Percentiles rank a stretch among this genome's conserved stretches.
phyloP scores from a whole-genome alignment of 2,329 filamentous ascomycete genomes.

The Acarospora socialis region DNA sequence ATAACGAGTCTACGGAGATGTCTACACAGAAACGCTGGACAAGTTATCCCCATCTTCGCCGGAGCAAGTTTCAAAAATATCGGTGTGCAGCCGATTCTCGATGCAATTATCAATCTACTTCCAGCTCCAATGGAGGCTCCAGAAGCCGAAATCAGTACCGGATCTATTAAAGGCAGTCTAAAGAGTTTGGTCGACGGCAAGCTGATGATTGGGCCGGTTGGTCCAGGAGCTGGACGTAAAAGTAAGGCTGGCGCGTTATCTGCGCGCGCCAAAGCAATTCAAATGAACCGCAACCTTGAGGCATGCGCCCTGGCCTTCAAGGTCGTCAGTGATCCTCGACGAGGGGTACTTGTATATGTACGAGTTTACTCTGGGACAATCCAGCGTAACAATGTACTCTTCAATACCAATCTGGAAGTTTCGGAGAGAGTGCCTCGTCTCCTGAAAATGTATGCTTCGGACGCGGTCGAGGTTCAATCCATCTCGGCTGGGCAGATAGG shows the following conservation, averaged over 20 bases:
- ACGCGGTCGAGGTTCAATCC: conserved; percentile 68
- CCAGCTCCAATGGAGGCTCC: conserved; percentile 70
- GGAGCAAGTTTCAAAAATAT: conserved; percentile 90
- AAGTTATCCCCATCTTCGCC: conserved; percentile 74
- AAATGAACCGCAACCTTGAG: conserved; percentile 45
- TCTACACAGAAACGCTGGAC: conserved; percentile 52
- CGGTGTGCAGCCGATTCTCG: conserved; percentile 80
- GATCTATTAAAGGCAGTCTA: conserved; percentile 40
- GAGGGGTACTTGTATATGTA: conserved; percentile 81
- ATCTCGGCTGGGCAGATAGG: conserved; percentile 84
- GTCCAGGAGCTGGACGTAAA: conserved; percentile 24
- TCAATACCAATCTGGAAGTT: conserved; percentile 73
- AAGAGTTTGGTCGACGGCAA: conserved; percentile 34
- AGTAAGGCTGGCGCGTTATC: conserved; percentile 24
- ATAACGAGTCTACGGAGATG: conserved; percentile 60
- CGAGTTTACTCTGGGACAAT: conserved; percentile 79
- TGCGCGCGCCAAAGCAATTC: conserved; percentile 31
- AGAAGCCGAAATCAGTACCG: conserved; percentile 62
- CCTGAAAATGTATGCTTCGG: conserved; percentile 77
- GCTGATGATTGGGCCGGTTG: conserved; percentile 23
- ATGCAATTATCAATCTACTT: conserved; percentile 75
- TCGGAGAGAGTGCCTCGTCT: conserved; percentile 69
- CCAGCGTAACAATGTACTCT: conserved; percentile 58
- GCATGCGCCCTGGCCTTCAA: conserved; percentile 71
- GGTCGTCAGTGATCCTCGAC: conserved; percentile 73